These are phyloP conservation scores for Quercus tomentella DNA, from an alignment of 331 rosid species.

Conservation along the genomic window DNA sequence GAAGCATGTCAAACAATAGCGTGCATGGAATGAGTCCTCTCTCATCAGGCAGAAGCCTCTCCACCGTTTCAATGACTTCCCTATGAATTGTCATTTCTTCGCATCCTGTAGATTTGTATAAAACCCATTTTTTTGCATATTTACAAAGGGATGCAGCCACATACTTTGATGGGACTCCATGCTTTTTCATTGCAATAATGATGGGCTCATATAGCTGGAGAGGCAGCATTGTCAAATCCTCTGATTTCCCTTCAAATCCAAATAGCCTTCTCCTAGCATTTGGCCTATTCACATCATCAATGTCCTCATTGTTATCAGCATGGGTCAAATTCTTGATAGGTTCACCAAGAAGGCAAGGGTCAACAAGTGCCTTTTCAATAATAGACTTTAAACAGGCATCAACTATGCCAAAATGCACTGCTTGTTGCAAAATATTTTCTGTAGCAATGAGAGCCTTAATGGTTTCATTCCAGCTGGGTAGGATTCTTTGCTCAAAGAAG, in stretches of 20 bases:
- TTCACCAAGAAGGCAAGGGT: conserved; percentile 43
- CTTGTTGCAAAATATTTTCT: conserved; percentile 27
- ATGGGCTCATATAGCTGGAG: conserved; percentile 39
- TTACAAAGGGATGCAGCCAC: conserved; percentile 37
- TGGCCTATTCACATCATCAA: conserved; percentile 11
- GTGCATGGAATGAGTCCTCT: conserved; percentile 35
- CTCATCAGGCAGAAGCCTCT: conserved; percentile 45
- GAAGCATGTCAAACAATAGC: conserved; percentile 34
- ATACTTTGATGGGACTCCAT: conserved; percentile 20
- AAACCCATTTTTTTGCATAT: conserved; percentile 42
- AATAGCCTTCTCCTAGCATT: conserved; percentile 46
- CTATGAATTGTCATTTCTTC: conserved; percentile 19
- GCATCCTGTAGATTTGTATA: conserved; percentile 10
- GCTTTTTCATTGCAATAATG: conserved; percentile 29
- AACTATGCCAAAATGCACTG: conserved; percentile 35
- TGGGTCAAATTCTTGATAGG: conserved; percentile 18
- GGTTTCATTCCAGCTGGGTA: conserved; percentile 51
- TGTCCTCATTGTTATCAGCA: conserved; percentile 12
- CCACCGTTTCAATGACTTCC: conserved; percentile 52
- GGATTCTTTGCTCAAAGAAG: conserved; percentile 34
- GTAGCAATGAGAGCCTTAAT: conserved; percentile 35
- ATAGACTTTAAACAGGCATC: conserved; percentile 41
- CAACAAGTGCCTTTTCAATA: conserved; percentile 20
- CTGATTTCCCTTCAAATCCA: conserved; percentile 27
- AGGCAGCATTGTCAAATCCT: conserved; percentile 41